Conservation (phyloP, 257 asterid species). For the Plantago major region DNA sequence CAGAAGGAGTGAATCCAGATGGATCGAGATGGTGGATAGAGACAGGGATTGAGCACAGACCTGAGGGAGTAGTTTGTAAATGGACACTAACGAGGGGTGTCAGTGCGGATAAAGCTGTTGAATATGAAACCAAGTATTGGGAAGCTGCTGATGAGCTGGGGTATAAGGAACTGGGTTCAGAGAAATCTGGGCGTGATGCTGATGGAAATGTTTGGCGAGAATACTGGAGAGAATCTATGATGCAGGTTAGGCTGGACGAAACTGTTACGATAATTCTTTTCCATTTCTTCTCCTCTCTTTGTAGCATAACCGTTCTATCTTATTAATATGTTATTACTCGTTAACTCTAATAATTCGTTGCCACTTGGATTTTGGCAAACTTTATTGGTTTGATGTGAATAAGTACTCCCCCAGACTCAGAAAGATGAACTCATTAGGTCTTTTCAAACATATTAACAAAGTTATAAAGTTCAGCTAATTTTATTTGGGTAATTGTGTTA, state of each 20-base stretch:
- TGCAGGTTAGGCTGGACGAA: conserved; percentile 43
- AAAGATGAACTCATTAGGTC: too few relatives aligned
- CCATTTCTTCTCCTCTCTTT: too few relatives aligned
- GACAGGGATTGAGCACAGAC: conserved; percentile 70
- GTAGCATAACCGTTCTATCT: too few relatives aligned
- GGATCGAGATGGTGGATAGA: conserved; percentile 98
- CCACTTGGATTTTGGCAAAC: too few relatives aligned
- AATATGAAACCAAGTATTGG: conserved; percentile 97
- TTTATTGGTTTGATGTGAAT: too few relatives aligned
- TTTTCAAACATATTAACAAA: too few relatives aligned
- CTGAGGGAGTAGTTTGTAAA: conserved; percentile 82
- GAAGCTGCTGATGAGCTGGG: conserved; percentile 94
- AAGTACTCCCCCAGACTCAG: too few relatives aligned
- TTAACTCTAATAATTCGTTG: too few relatives aligned
- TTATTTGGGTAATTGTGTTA: too few relatives aligned
- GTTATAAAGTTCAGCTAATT: too few relatives aligned
- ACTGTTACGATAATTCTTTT: too few relatives aligned
- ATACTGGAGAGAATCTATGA: conserved; percentile 86
- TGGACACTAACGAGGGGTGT: conserved; percentile 84
- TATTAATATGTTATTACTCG: too few relatives aligned
- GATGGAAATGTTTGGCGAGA: conserved; percentile 91
- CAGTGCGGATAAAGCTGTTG: conserved; percentile 63
- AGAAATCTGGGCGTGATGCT: conserved; percentile 96
- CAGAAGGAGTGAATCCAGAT: conserved; percentile 48
- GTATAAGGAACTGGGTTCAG: conserved; percentile 95